These are phyloP conservation scores for Citrus sinensis DNA, from an alignment of 345 rosid species.

Conservation along the genomic window DNA sequence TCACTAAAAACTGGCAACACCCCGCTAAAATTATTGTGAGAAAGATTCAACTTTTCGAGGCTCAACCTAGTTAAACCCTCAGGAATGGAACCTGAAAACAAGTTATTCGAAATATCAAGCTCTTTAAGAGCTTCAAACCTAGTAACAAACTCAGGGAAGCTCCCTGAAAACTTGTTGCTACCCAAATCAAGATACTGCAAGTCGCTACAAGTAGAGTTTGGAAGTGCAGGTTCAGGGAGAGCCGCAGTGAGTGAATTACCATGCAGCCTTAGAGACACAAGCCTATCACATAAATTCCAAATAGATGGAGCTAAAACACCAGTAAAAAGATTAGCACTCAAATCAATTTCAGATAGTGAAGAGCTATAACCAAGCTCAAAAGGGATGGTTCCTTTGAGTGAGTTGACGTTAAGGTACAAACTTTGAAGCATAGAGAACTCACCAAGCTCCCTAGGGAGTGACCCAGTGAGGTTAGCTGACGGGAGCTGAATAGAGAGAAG, in stretches of 20 bases:
- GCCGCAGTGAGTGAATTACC: slow-evolving; percentile 64
- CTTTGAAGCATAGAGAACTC: slow-evolving; percentile 87
- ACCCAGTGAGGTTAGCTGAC: slow-evolving; percentile 91
- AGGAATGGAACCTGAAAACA: slow-evolving; percentile 70
- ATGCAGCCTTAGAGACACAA: slow-evolving; percentile 61
- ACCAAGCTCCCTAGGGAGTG: slow-evolving; percentile 85
- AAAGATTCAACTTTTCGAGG: slow-evolving; percentile 73
- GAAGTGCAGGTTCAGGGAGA: slow-evolving; percentile 81
- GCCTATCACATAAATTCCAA: slow-evolving; percentile 89
- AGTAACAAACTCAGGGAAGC: slow-evolving; percentile 71
- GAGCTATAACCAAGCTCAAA: slow-evolving; percentile 92
- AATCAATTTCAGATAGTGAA: slow-evolving; percentile 74
- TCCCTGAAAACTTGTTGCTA: slow-evolving; percentile 71
- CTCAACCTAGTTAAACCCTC: slow-evolving; percentile 47
- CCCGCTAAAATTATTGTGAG: slow-evolving; percentile 89
- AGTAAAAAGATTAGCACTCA: slow-evolving; percentile 54
- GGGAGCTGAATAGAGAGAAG: slow-evolving; percentile 84
- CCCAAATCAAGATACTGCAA: slow-evolving; percentile 81
- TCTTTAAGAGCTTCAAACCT: slow-evolving; percentile 55
- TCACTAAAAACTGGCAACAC: slow-evolving; percentile 62
- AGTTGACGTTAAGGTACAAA: slow-evolving; percentile 72
- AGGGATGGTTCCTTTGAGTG: slow-evolving; percentile 76
- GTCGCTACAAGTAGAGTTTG: slow-evolving; percentile 62
- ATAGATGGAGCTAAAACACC: slow-evolving; percentile 80
- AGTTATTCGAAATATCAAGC: slow-evolving; percentile 82